Percentiles rank a stretch among this genome's conserved stretches.
Evolutionary conservation across 1,284 basidiomycete genomes (phyloP).

Genomic region (Dichomitus squalens): DNA sequence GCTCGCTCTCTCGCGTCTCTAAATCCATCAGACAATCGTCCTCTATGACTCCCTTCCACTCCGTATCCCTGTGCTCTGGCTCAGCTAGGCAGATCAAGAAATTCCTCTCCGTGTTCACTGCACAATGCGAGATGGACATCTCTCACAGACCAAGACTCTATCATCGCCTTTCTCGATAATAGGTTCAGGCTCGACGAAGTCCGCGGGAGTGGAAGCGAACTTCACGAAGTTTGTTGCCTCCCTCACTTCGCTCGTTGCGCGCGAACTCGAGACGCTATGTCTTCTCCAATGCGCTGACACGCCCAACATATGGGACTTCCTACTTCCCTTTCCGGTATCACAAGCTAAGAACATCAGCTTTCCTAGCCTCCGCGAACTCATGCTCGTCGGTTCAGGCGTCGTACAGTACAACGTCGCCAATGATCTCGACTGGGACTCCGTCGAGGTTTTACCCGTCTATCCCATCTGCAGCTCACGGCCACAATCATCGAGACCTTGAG

Average conservation of each 20-base stretch:
- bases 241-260: background rate
- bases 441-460: background rate
- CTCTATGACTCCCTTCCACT: background rate
- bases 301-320: background rate
- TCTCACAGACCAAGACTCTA: background rate
- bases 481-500: background rate
- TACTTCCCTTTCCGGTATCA: background rate
- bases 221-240: background rate
- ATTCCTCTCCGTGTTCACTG: background rate
- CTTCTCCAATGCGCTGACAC: background rate
- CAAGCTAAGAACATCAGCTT: background rate
- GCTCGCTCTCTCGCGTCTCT: slow-evolving; percentile 1
- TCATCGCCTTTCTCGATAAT: background rate
- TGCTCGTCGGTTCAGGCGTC: background rate
- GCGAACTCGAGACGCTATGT: background rate
- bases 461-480: background rate
- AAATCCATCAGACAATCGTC: background rate
- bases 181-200: background rate
- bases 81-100: background rate
- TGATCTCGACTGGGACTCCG: background rate
- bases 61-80: background rate
- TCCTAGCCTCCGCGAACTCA: background rate
- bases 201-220: background rate
- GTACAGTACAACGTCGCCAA: background rate
- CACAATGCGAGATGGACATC: background rate